These are phyloP conservation scores for Stagonosporopsis rhizophila DNA, from an alignment of 2,329 filamentous ascomycete genomes.

Conservation along the genomic window DNA sequence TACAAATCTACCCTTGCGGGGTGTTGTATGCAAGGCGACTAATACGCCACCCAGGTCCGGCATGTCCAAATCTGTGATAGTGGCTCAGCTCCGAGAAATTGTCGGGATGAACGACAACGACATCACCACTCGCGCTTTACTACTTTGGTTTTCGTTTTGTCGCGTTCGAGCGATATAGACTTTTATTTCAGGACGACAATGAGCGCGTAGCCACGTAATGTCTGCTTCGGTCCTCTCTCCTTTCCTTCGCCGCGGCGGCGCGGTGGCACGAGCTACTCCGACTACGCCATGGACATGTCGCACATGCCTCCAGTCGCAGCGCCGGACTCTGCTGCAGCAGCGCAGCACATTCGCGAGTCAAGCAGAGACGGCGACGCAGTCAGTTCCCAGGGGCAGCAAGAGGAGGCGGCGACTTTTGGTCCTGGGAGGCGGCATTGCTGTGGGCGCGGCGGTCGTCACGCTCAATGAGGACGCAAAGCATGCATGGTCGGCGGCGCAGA, in stretches of 20 bases:
- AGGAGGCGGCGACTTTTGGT: conserved; percentile 37
- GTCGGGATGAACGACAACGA: conserved; percentile 10
- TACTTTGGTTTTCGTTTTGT: not conserved
- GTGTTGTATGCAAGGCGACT: not conserved
- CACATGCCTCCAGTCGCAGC: conserved; percentile 40
- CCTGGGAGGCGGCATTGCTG: conserved; percentile 33
- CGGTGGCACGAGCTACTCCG: conserved; percentile 34
- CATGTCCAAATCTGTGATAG: conserved; percentile 10
- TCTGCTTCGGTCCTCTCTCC: conserved; percentile 35
- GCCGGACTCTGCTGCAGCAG: conserved; percentile 28
- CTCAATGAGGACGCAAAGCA: conserved; percentile 75
- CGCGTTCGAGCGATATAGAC: conserved; percentile 1
- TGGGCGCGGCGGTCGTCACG: conserved; percentile 56
- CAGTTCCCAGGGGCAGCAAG: conserved; percentile 27
- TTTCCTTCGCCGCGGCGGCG: conserved; percentile 28
- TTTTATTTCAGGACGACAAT: not conserved
- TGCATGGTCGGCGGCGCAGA: conserved; percentile 75
- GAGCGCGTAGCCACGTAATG: conserved; percentile 33
- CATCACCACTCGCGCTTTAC: not conserved
- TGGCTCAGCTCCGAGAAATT: conserved; percentile 13
- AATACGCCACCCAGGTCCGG: conserved; percentile 1
- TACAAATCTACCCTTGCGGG: too few species aligned
- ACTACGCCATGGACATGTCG: conserved; percentile 45
- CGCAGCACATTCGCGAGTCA: conserved; percentile 24
- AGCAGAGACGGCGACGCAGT: conserved; percentile 3